Conservation (phyloP, 2,329 filamentous ascomycete species). For the Colletotrichum cuscutae region DNA sequence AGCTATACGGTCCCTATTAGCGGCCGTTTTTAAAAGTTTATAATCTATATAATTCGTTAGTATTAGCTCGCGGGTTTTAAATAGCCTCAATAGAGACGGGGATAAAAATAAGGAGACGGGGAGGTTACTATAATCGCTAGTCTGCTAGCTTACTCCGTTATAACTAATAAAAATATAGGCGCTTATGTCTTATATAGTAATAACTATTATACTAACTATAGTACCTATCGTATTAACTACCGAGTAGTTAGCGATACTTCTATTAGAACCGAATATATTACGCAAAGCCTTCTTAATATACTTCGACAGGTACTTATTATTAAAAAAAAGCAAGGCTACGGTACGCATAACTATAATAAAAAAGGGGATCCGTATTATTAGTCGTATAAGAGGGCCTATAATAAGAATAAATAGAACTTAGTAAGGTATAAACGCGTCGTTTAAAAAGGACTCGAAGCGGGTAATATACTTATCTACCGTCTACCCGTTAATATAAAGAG, state of each 20-base stretch:
- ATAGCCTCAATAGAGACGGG: background rate
- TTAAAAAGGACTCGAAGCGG: slow-evolving; percentile 1
- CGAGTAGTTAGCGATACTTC: background rate
- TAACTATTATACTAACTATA: slow-evolving; percentile 3
- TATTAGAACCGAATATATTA: background rate
- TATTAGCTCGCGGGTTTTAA: background rate
- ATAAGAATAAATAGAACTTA: background rate
- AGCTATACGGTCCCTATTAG: background rate
- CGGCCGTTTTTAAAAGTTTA: background rate
- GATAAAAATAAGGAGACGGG: background rate
- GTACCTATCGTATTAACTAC: background rate
- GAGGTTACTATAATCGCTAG: background rate
- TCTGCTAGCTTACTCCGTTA: background rate
- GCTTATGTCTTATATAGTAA: slow-evolving; percentile 3
- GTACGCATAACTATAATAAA: background rate
- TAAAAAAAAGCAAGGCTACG: background rate
- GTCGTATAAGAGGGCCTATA: background rate
- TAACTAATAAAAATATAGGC: slow-evolving; percentile 24
- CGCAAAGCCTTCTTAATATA: slow-evolving; percentile 13
- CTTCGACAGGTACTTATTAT: background rate
- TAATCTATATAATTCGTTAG: background rate
- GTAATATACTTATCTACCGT: slow-evolving; percentile 11
- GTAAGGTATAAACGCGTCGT: slow-evolving; percentile 1
- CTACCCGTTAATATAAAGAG: slow-evolving; percentile 9
- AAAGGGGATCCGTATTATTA: slow-evolving; percentile 8